These are phyloP conservation scores for Lanmaoa rubissima DNA, from an alignment of 768 basidiomycete species.

Conservation along the genomic window DNA sequence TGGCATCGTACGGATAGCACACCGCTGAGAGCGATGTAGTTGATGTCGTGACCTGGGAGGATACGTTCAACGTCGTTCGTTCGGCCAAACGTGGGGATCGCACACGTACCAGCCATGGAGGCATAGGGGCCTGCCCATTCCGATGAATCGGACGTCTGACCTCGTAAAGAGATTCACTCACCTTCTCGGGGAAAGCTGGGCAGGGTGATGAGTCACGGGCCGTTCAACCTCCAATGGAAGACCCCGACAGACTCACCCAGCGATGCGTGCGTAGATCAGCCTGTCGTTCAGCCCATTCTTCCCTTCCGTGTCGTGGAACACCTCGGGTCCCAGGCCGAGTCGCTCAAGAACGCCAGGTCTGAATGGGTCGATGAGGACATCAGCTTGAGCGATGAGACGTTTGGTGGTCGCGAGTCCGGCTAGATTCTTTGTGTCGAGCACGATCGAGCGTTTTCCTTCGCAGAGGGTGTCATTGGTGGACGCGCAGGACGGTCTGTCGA, in stretches of 20 bases:
- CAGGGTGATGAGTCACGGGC: neutral
- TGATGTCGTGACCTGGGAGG: constrained; percentile 72
- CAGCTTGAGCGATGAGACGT: constrained; percentile 62
- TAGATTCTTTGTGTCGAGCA: constrained; percentile 61
- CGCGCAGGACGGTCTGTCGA: constrained; percentile 56
- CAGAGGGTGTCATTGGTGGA: constrained; percentile 52
- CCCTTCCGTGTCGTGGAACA: constrained; percentile 55
- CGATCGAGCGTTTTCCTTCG: constrained; percentile 74
- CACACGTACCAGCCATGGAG: constrained; percentile 67
- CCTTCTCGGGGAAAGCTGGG: constrained; percentile 62
- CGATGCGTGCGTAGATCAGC: constrained; percentile 72
- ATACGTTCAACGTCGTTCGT: neutral
- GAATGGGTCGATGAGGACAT: constrained; percentile 82
- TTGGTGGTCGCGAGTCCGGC: constrained; percentile 55
- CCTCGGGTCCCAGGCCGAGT: constrained; percentile 71
- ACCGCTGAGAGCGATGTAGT: constrained; percentile 80
- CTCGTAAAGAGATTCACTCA: constrained; percentile 23
- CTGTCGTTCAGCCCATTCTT: constrained; percentile 53
- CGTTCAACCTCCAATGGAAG: neutral
- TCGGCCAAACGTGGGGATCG: neutral
- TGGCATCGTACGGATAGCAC: constrained; percentile 53
- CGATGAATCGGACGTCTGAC: constrained; percentile 15
- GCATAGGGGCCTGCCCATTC: constrained; percentile 55
- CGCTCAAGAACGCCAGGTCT: constrained; percentile 81
- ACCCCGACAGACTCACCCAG: constrained; percentile 50